phyloP scores from a whole-genome alignment of 495 filamentous ascomycete genomes.

The Darksidea phi region DNA sequence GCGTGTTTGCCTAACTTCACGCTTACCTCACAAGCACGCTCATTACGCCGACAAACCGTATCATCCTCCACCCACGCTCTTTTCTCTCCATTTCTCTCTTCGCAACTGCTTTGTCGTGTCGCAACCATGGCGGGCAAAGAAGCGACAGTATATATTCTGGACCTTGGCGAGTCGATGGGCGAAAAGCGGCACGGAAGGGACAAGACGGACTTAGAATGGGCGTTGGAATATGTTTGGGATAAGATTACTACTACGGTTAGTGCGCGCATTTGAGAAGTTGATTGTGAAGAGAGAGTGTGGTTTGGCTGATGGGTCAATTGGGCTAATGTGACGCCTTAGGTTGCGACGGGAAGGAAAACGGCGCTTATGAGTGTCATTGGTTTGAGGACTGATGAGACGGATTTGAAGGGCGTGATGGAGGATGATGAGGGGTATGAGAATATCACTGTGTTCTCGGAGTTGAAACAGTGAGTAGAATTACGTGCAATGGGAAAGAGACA shows the following conservation, averaged over 20 bases:
- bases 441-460: conserved; percentile 69
- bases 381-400: conserved; percentile 74
- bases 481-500: not conserved
- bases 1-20: conserved; percentile 8
- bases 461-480: conserved; percentile 55
- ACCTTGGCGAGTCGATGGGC: conserved; percentile 81
- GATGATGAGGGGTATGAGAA: conserved; percentile 68
- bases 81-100: conserved; percentile 7
- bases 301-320: too few relatives aligned
- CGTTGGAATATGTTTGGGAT: conserved; percentile 95
- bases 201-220: conserved; percentile 82
- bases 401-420: conserved; percentile 57
- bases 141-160: conserved; percentile 87
- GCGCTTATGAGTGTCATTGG: conserved; percentile 77
- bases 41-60: not conserved
- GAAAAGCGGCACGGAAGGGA: conserved; percentile 68
- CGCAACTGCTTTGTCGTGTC: not conserved
- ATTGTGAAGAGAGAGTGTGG: too few relatives aligned
- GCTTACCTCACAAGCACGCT: not conserved
- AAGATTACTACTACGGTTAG: conserved; percentile 77
- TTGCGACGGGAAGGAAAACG: conserved; percentile 80
- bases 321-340: too few relatives aligned
- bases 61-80: not conserved
- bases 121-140: conserved; percentile 89
- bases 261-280: not conserved